A percentile compares a stretch with the other conserved stretches of the same genome.
These are phyloP conservation scores for Yarrowia hollandica DNA, from an alignment of 805 yeast species.

Conservation along the genomic window DNA sequence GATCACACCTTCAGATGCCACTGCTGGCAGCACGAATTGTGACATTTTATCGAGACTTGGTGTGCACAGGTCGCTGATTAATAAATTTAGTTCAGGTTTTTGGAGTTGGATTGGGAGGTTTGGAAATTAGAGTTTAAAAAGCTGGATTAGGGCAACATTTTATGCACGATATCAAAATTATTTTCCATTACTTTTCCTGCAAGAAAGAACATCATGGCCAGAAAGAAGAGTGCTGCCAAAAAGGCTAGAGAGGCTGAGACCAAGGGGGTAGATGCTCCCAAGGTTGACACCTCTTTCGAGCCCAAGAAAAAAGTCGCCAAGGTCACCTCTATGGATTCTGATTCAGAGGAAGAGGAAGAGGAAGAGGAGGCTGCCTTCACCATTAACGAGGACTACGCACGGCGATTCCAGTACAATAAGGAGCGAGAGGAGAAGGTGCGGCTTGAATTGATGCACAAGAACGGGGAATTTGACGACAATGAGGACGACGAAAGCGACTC, in stretches of 20 bases:
- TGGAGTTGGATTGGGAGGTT: background rate
- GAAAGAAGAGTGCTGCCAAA: conserved; percentile 84
- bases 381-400: conserved; percentile 37
- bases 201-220: conserved; percentile 54
- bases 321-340: conserved; percentile 16
- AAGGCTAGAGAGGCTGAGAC: conserved; percentile 54
- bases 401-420: conserved; percentile 40
- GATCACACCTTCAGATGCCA: conserved; percentile 17
- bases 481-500: conserved; percentile 59
- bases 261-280: background rate
- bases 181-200: background rate
- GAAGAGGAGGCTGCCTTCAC: conserved; percentile 31
- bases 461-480: conserved; percentile 38
- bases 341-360: conserved; percentile 33
- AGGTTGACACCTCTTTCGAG: conserved; percentile 34
- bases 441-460: conserved; percentile 37
- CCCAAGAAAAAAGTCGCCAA: conserved; percentile 25
- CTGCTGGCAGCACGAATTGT: conserved; percentile 18
- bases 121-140: background rate
- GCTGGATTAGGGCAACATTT: conserved; percentile 7
- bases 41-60: background rate
- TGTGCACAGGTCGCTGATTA: background rate
- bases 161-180: conserved; percentile 27
- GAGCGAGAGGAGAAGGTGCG: conserved; percentile 40
- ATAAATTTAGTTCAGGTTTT: background rate